Conservation (phyloP, 371 early-diverging fungal genomes). For the Dichotomocladium elegans region DNA sequence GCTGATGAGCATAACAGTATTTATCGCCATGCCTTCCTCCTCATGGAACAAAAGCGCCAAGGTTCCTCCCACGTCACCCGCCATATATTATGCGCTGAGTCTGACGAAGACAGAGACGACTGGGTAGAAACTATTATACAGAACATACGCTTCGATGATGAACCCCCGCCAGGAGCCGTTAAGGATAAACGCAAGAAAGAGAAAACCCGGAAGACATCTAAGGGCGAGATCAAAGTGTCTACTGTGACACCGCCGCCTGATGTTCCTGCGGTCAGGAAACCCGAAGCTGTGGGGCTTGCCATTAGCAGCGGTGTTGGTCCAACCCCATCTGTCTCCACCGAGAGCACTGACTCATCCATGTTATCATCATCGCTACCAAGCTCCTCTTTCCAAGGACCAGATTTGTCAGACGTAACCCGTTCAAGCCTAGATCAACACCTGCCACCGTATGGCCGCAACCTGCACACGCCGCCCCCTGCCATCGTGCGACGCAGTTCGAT, state of each 20-base stretch:
- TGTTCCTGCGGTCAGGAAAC: constrained; percentile 2
- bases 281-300: constrained; percentile 16
- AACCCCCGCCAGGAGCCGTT: background rate
- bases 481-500: constrained; percentile 36
- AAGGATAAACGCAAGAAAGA: constrained; percentile 12
- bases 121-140: constrained; percentile 74
- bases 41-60: constrained; percentile 66
- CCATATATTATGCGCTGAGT: constrained; percentile 86
- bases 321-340: constrained; percentile 15
- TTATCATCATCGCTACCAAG: constrained; percentile 13
- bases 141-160: constrained; percentile 38
- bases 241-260: too few relatives aligned
- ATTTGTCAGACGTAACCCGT: background rate
- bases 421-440: constrained; percentile 5
- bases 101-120: constrained; percentile 82
- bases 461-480: constrained; percentile 26
- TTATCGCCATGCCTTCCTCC: constrained; percentile 77
- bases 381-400: background rate
- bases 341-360: constrained; percentile 18
- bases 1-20: constrained; percentile 46
- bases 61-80: constrained; percentile 58
- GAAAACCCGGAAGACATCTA: constrained; percentile 27
- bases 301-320: constrained; percentile 12
- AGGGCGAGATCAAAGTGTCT: constrained; percentile 30
- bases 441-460: constrained; percentile 4